Evolutionary conservation across 2,329 filamentous ascomycete species (phyloP), one percentile per base, ranked within the genome.

Genomic region (Fusarium tjaetaba): DNA sequence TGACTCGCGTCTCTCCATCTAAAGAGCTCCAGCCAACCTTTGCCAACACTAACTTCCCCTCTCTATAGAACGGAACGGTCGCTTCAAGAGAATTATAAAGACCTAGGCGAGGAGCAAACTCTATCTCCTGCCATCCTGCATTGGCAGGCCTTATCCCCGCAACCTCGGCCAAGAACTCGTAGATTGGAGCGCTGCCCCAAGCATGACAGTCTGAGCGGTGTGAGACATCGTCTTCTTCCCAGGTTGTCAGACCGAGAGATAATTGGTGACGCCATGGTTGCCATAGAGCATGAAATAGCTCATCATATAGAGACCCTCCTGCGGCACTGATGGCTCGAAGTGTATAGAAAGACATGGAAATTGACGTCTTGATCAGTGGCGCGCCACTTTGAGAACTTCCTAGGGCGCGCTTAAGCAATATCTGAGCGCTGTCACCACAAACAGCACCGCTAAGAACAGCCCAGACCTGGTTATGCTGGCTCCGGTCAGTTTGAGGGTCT

Each of bases 391-490:
- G 30, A 15, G 32, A 24, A 26, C n/a, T 34, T 34, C 32, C n/a
- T 0, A 52, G 49, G 0, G 49, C n/a, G 16, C 49, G 16, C 2
- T 34, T 36, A 1, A 52, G 49, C 7, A 52, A 15, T 26, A 0
- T 2, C 6, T 52, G 49, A 1, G 49, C 30, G n/a, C 6, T 36
- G 4, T 20, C 13, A 26, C 30, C 48, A 20, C 22, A 20, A 7
- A 13, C 16, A 0, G 61, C 61, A 2, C 61, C 61, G 1, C 42
- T 28, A 7, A 64, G 42, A 22, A 64, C 24, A n/a, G 36, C 53
- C 53, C 53, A 64, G 4, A 64, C 28, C 11, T 64, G 53, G 3
- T 32, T 60, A 11, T 64, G 61, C 6, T 64, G 43, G 45, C 61
- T 60, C 5, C 32, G 24, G 11, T 64, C n/a, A 34, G 2, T 4